Evolutionary conservation across 1,284 basidiomycete genomes (phyloP).

Genomic region (Marasmius fiardii): DNA sequence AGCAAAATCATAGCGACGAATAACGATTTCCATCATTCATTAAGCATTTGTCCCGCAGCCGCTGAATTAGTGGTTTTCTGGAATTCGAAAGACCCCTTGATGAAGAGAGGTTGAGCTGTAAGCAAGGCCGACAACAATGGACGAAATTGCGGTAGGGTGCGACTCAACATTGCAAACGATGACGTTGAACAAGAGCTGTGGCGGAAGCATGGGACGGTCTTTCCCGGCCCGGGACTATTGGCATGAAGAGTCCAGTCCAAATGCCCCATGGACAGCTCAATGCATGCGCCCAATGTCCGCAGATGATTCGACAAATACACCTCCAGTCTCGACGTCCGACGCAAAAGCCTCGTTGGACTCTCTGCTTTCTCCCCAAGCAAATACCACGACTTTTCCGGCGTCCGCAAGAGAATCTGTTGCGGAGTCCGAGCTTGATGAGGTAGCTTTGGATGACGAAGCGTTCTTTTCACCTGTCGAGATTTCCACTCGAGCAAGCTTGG

Average conservation of each 20-base stretch:
- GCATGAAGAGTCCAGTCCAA: background rate
- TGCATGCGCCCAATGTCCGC: conserved; percentile 16
- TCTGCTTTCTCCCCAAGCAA: conserved; percentile 36
- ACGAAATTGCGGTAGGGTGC: too few relatives aligned
- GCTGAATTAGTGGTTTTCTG: too few relatives aligned
- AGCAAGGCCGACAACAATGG: too few relatives aligned
- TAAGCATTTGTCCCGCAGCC: too few relatives aligned
- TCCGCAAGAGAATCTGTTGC: conserved; percentile 40
- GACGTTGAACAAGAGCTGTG: too few relatives aligned
- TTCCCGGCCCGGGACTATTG: background rate
- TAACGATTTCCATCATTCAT: too few relatives aligned
- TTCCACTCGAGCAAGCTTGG: conserved; percentile 15
- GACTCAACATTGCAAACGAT: too few relatives aligned
- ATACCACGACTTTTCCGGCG: conserved; percentile 9
- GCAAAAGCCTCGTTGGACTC: conserved; percentile 31
- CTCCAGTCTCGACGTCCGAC: conserved; percentile 8
- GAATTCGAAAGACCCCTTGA: too few relatives aligned
- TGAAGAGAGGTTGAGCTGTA: too few relatives aligned
- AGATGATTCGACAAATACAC: conserved; percentile 10
- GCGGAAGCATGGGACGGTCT: too few relatives aligned
- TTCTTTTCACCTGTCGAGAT: conserved; percentile 56
- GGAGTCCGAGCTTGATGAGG: conserved; percentile 58
- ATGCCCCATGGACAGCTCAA: background rate
- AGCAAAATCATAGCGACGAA: too few relatives aligned
- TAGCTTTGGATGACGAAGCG: conserved; percentile 55